Conservation (phyloP, 257 asterid genomes). For the Solanum habrochaites region DNA sequence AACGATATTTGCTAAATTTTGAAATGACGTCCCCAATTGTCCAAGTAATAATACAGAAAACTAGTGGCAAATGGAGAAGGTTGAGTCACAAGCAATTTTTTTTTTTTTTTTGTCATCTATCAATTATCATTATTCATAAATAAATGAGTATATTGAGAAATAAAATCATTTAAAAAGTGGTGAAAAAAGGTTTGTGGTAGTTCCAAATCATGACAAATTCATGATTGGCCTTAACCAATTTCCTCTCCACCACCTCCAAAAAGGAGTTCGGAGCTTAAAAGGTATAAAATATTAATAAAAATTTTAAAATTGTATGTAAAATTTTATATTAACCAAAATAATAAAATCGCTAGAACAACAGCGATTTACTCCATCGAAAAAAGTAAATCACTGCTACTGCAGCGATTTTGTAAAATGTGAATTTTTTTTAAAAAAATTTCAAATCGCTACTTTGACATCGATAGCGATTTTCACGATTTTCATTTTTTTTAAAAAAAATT, state of each 20-base stretch:
- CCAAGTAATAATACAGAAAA: not conserved
- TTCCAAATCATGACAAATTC: not conserved
- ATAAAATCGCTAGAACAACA: rapidly evolving
- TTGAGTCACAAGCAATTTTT: not conserved
- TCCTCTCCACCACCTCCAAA: not conserved
- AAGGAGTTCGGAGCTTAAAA: no score
- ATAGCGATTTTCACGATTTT: no score
- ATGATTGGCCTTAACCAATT: not conserved
- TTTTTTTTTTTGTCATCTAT: not conserved
- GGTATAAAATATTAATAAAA: no score
- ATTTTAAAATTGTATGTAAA: rapidly evolving
- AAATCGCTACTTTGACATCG: no score
- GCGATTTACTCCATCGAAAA: no score
- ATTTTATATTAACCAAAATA: no score
- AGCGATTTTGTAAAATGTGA: no score
- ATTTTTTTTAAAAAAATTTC: no score
- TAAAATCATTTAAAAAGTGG: not conserved
- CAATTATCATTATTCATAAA: not conserved
- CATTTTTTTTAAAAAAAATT: no score
- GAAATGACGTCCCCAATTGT: not conserved
- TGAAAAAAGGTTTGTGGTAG: not conserved
- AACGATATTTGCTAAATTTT: not conserved
- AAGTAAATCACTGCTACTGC: rapidly evolving
- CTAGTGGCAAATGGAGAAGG: not conserved
- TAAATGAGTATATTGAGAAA: not conserved